A percentile compares a stretch with the other conserved stretches of the same genome.
phyloP scores from a whole-genome alignment of 2,329 filamentous ascomycete genomes.

The Byssoonygena ceratinophila region DNA sequence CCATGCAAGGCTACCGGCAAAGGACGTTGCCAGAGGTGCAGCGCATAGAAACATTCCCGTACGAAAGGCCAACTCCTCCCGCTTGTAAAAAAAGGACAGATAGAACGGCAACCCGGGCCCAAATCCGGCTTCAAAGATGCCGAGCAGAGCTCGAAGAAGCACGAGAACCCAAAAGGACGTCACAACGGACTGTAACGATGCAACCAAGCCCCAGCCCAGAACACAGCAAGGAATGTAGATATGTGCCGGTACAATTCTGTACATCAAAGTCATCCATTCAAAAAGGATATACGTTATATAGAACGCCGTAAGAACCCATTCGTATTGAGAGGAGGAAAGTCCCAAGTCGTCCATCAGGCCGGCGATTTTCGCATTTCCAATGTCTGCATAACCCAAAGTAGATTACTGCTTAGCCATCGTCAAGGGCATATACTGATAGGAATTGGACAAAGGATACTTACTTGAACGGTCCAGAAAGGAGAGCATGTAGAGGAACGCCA shows the following conservation, averaged over 20 bases:
- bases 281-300: constrained; percentile 56
- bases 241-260: constrained; percentile 50
- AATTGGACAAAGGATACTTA: constrained; percentile 33
- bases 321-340: constrained; percentile 47
- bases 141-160: constrained; percentile 37
- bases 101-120: constrained; percentile 55
- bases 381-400: constrained; percentile 31
- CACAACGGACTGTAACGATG: constrained; percentile 60
- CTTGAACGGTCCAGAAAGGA: constrained; percentile 80
- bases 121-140: constrained; percentile 52
- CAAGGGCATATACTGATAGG: not conserved
- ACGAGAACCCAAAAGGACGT: constrained; percentile 52
- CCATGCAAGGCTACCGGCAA: constrained; percentile 69
- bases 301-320: constrained; percentile 53
- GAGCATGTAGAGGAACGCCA: constrained; percentile 72
- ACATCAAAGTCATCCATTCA: constrained; percentile 57
- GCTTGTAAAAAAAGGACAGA: constrained; percentile 52
- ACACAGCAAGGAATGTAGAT: constrained; percentile 54
- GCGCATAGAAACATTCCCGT: constrained; percentile 80
- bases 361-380: constrained; percentile 54
- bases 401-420: not conserved
- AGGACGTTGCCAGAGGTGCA: constrained; percentile 50
- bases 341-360: constrained; percentile 46
- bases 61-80: constrained; percentile 67
- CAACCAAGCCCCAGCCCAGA: constrained; percentile 65